These are phyloP conservation scores for Salvia sclarea DNA, from an alignment of 305 asterid genomes.

Conservation along the genomic window DNA sequence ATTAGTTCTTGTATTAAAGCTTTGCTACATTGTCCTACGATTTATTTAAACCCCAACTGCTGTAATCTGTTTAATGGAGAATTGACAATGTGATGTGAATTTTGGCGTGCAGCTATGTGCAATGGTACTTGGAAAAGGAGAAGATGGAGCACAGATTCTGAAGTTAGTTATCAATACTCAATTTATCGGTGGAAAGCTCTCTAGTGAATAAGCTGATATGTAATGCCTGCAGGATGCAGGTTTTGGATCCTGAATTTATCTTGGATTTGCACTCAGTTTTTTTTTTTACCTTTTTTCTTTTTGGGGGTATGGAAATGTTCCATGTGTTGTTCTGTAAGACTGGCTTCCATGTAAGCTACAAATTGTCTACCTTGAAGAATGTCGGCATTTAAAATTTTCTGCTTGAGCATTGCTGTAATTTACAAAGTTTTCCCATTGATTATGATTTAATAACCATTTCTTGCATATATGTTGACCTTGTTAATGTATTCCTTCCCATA, in stretches of 20 bases:
- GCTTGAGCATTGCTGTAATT: not conserved
- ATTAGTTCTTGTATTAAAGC: not conserved
- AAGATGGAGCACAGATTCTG: slow-evolving; percentile 51
- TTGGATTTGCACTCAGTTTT: slow-evolving; percentile 9
- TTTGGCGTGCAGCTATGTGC: slow-evolving; percentile 39
- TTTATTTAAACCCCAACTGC: not conserved
- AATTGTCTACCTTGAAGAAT: slow-evolving; percentile 1
- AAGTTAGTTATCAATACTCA: not conserved
- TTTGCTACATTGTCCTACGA: not conserved
- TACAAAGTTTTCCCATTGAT: not conserved
- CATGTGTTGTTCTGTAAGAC: not conserved
- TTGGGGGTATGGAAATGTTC: not conserved
- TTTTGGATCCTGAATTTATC: slow-evolving; percentile 21
- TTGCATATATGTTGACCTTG: not conserved
- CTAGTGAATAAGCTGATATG: slow-evolving; percentile 32
- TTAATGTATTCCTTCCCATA: too few species aligned
- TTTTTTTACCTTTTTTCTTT: too few species aligned
- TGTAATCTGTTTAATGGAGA: not conserved
- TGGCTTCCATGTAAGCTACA: not conserved
- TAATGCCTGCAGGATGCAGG: slow-evolving; percentile 24
- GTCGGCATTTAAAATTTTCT: not conserved
- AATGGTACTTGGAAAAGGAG: slow-evolving; percentile 52
- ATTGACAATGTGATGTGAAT: not conserved
- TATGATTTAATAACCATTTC: not conserved
- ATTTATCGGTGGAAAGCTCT: not conserved